Evolutionary conservation across 208 protist genomes (phyloP), one percentile per base, ranked within the genome.

Genomic region (Trypanosomatidae sp.): DNA sequence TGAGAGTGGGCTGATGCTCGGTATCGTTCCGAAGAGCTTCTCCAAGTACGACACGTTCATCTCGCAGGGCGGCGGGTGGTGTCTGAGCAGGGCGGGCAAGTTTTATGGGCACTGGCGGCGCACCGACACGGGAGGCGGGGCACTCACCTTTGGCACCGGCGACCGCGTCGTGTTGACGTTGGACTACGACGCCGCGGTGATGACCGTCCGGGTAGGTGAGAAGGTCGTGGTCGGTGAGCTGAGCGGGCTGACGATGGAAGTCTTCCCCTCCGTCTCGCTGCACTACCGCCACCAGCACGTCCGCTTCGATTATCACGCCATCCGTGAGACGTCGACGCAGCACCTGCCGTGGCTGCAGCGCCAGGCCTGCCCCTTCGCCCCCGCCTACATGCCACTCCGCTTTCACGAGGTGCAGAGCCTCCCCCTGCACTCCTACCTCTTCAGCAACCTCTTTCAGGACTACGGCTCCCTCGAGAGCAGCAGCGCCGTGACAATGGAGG

Each of bases 11-110:
- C 80, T 98, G 43, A 98, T 98, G 95, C 79, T 98, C 22, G 95
- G 95, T 55, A 87, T 98, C 62, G 87, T 96, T 17, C 95, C 95
- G 2, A 95, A 96, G 70, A 91, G 46, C 59, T 98, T 96, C 74
- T 76, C 73, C 71, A 96, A 96, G 76, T 97, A 94, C 75, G 95
- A 98, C 79, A 97, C 92, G 53, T 98, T 98, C 73, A 97, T 98
- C 33, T 97, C 92, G 0, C 95, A 98, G 62, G 92, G 95, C 4
- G 91, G 91, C 25, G 95, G 95, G 15, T 98, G 95, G 95, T 98
- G 95, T 65, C 69, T 98, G n/a, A 97, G 92, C 56, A 84, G 95
- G 9, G 95, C 95, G 6, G 95, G 95, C 43, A 98, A 98, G 71
- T 95, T 98, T 64, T 98, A 98, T 73, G 95, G 95, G 19, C 91